These are phyloP conservation scores for Suillus weaverae DNA, from an alignment of 768 basidiomycete species.

Conservation along the genomic window DNA sequence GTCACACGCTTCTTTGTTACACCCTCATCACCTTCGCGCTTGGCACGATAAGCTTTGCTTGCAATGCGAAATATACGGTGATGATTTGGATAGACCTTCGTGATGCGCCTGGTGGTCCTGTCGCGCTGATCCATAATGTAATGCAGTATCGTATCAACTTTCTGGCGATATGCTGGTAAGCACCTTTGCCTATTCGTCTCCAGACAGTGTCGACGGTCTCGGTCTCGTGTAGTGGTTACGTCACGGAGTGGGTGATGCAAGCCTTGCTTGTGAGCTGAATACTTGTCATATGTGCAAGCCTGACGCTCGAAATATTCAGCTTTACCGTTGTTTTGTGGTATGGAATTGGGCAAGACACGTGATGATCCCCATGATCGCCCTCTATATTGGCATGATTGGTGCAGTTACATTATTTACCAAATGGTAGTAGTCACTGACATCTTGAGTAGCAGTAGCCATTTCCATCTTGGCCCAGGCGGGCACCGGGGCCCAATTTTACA, in stretches of 20 bases:
- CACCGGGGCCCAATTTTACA: not conserved
- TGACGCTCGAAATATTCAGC: not conserved
- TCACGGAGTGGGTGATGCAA: not conserved
- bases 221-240: not conserved
- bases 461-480: not conserved
- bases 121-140: no score
- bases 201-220: not conserved
- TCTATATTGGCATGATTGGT: no score
- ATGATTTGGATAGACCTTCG: no score
- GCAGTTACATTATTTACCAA: no score
- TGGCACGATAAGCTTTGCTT: no score
- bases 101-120: no score
- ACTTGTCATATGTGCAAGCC: not conserved
- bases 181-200: not conserved
- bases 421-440: no score
- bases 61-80: no score
- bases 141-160: no score
- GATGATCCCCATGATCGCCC: not conserved
- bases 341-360: not conserved
- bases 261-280: not conserved
- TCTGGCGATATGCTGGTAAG: not conserved
- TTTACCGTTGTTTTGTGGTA: no score
- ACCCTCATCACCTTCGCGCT: no score
- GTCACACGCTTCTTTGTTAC: no score
- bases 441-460: not conserved